Evolutionary conservation across 75 land plant genomes (phyloP).

Genomic region (Pseudotsuga menziesii): DNA sequence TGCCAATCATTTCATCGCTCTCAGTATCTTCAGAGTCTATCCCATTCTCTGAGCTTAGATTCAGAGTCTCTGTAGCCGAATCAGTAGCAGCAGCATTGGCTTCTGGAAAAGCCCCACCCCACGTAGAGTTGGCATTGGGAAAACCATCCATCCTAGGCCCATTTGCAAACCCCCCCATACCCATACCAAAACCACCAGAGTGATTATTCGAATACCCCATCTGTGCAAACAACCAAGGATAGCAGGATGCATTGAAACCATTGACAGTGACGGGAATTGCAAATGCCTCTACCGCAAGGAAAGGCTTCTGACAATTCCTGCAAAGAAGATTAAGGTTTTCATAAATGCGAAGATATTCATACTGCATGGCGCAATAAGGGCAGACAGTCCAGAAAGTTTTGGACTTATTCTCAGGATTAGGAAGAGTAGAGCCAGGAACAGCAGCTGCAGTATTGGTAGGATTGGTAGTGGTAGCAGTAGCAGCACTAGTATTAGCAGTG

Average conservation of each 20-base stretch:
- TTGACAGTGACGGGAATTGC: not conserved
- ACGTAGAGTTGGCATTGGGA: slow-evolving; percentile 1
- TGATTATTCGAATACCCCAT: not conserved
- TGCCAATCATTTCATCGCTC: not conserved
- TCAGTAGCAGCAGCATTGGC: not conserved
- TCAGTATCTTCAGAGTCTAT: not conserved
- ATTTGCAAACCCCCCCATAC: not conserved
- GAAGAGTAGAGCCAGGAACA: no score
- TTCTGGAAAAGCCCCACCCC: not conserved
- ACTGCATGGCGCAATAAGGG: slow-evolving; percentile 73
- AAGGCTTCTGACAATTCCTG: slow-evolving; percentile 69
- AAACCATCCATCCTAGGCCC: not conserved
- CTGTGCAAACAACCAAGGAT: not conserved
- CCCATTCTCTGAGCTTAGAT: not conserved
- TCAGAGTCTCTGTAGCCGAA: not conserved
- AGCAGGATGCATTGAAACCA: not conserved
- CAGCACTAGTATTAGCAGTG: not conserved
- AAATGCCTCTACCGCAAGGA: slow-evolving; percentile 57
- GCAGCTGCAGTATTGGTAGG: not conserved
- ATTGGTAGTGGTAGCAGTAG: not conserved
- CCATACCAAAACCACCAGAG: not conserved
- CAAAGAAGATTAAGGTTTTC: slow-evolving; percentile 74
- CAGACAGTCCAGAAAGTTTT: slow-evolving; percentile 88
- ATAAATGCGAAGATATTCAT: slow-evolving; percentile 75
- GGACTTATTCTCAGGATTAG: no score